Evolutionary conservation across 305 asterid genomes (phyloP), one percentile per base, ranked within the genome.

Genomic region (Striga hermonthica): DNA sequence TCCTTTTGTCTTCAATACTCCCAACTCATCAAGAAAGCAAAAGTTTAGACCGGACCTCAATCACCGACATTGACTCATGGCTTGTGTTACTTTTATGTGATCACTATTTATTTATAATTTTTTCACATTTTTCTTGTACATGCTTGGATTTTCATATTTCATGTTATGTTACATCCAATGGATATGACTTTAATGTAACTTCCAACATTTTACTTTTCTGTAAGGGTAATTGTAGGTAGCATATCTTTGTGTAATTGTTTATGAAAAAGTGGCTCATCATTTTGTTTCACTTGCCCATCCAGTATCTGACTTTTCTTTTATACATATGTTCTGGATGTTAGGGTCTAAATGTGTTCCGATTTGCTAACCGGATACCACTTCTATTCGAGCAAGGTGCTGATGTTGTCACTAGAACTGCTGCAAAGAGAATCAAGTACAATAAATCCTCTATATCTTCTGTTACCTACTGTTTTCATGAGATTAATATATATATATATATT

Each of bases 361-460:
- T 90, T 69, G 97, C 97, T 60, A 90, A 90, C 69, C 97, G 97
- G 75, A 90, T 90, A 64, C 97, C 97, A 9, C 97, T 90, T 74
- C 82, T 90, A 64, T 88, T 90, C 57, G 97, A 90, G 95, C 92
- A 88, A 88, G 97, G 97, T 56, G 97, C 97, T 68, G 97, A 90
- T 78, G 97, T 90, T 74, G 93, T 88, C 76, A 90, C 97, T 66
- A 79, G 97, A 74, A 90, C 95, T 69, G 96, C 97, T 69, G 9
- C 81, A 74, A 90, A 82, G 86, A 83, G 96, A 84, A 88, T 90
- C 75, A 90, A 87, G 97, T 90, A 79, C 2, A 80, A 72, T 70
- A 38, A 36, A 4, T 48, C 60, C 53, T 28, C 67, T 13, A 62
- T 59, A 45, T 69, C 54, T 52, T 54, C 64, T 45, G 16, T 56